Base-by-base conservation (phyloP, 768 basidiomycete genomes). In the Russula compacta region DNA sequence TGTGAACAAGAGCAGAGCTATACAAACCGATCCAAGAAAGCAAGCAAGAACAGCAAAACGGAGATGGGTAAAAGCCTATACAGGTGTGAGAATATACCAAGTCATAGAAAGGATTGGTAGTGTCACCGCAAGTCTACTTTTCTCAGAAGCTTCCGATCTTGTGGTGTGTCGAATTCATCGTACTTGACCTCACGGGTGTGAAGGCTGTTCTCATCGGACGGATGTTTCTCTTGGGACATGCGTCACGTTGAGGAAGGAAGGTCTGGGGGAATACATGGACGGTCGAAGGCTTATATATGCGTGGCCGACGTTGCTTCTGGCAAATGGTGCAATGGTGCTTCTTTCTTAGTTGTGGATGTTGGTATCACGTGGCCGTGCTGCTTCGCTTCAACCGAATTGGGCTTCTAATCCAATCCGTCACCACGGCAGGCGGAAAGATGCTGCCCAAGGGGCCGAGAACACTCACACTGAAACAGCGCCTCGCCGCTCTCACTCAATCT, bases 381-480 rank as follows among this genome's bases (percentile, higher is more conserved):
- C 24, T 29, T 29, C 24, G 24, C 24, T 29, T 29, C 24, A 29
- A 29, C 24, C n/a, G n/a, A n/a, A n/a, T n/a, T n/a, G n/a, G n/a
- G 36, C 36, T 38, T 38, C 40, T 12, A 42, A 17, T 29, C 24
- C 24, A 29, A 29, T 29, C 24, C 24, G 24, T 29, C 24, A 29
- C 24, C 24, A 29, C 24, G 2, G 24, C 24, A 3, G 24, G 24
- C 3, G 24, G 24, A 29, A 51, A 17, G 15, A 62, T 62, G 61
- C 29, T 29, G 19, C 33, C 56, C 43, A 47, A 35, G 38, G 38
- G 43, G 29, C 17, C 39, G 7, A 42, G 52, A 47, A 10, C 53
- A 8, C 66, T 80, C 21, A 83, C 72, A 52, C 77, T 89, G 60
- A 88, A 86, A 72, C 86, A 89, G 68, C 74, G 82, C 60, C 78